phyloP scores from a whole-genome alignment of 495 filamentous ascomycete genomes.

The Ascobolus immersus region DNA sequence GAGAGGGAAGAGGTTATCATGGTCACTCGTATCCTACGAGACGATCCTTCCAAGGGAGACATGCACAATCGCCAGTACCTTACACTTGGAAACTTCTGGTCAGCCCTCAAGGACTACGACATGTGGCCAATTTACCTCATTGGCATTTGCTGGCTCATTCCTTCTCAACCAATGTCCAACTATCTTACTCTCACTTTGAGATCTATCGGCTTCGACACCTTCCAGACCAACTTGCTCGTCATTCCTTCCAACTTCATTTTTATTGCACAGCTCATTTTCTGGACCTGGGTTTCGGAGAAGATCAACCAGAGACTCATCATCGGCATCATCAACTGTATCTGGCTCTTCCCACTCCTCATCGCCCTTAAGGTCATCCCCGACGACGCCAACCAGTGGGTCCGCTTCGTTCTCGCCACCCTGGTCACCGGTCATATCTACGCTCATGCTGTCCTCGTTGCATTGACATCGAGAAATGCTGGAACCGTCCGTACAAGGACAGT shows the following conservation, averaged over 20 bases:
- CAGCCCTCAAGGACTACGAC: slow-evolving; percentile 37
- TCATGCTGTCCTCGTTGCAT: slow-evolving; percentile 39
- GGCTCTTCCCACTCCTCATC: slow-evolving; percentile 30
- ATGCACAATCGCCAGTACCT: slow-evolving; percentile 37
- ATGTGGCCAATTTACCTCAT: slow-evolving; percentile 47
- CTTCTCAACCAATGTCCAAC: slow-evolving; percentile 23
- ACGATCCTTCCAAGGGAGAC: slow-evolving; percentile 39
- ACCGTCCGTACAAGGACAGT: slow-evolving; percentile 41
- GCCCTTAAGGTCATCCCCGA: slow-evolving; percentile 23
- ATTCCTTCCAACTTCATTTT: slow-evolving; percentile 18
- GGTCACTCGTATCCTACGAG: slow-evolving; percentile 45
- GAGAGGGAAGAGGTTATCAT: slow-evolving; percentile 42
- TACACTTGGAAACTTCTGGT: slow-evolving; percentile 29
- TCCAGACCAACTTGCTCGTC: slow-evolving; percentile 41
- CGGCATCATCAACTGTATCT: slow-evolving; percentile 27
- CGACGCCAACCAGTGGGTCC: slow-evolving; percentile 22
- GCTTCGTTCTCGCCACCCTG: slow-evolving; percentile 30
- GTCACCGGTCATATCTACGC: slow-evolving; percentile 31
- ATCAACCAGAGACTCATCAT: slow-evolving; percentile 30
- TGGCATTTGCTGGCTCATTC: slow-evolving; percentile 32
- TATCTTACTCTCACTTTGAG: slow-evolving; percentile 40
- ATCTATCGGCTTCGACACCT: slow-evolving; percentile 36
- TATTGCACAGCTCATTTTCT: slow-evolving; percentile 19
- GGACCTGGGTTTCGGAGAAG: slow-evolving; percentile 33
- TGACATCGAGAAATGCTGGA: slow-evolving; percentile 41